Base-by-base conservation (phyloP, 2,329 filamentous ascomycete species). In the Didymella pomorum region DNA sequence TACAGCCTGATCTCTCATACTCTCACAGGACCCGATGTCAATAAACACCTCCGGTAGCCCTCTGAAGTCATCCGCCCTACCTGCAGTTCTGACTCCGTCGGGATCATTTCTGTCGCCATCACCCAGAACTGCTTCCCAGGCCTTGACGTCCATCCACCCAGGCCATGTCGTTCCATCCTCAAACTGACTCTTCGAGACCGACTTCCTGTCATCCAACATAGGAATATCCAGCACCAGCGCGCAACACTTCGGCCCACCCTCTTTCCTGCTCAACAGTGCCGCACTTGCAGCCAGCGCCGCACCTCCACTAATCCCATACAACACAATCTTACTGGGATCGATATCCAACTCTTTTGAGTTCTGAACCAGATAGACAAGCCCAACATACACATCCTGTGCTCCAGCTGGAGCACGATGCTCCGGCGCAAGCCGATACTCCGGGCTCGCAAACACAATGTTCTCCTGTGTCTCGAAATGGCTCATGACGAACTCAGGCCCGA, bases 201-300 rank as follows among this genome's bases (percentile, higher is more conserved):
- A 26, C 7, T 35, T 7, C 75, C 54, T 67, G 58, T 83, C 79
- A 63, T 83, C 80, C 12, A 83, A 68, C 81, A 83, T 83, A 3
- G 79, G 80, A 47, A 79, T 79, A 44, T 80, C 70, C 11, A 83
- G 73, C 43, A 83, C 72, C 67, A 81, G 76, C 68, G 76, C 79
- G 39, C 67, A 76, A 53, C 76, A 62, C 37, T 63, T 69, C 53
- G 66, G 78, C 42, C 57, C 64, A 5, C 67, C 54, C 11, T 39
- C 63, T 48, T 80, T 76, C 20, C 78, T 67, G 8, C 78, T 78
- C 59, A 79, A 69, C 45, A 82, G 64, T 1, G 75, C 72, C 29
- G 78, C 64, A 7, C 69, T 73, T 0, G 79, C 77, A 0, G 79
- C 35, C 18, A 83, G 65, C 2, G 75, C 76, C 14, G 76, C 81